Conservation (phyloP, 2,329 filamentous ascomycete genomes). For the Verruconis gallopava region DNA sequence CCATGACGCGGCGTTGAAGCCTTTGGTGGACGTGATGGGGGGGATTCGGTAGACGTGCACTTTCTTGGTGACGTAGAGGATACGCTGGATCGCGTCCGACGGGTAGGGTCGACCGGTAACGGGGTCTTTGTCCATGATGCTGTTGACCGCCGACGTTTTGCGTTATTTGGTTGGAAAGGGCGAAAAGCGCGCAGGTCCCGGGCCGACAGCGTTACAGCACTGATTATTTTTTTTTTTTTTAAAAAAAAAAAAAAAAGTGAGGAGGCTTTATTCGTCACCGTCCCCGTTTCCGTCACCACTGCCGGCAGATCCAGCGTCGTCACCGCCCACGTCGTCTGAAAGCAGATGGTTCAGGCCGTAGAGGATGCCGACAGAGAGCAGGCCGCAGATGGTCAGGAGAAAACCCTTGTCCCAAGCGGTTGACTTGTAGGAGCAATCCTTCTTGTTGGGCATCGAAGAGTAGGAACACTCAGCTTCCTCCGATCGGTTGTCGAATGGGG, state of each 20-base stretch:
- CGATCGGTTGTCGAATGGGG: no score
- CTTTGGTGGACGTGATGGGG: constrained; percentile 62
- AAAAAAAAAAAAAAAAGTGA: no score
- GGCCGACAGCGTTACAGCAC: no score
- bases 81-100: constrained; percentile 66
- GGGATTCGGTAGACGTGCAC: constrained; percentile 85
- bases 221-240: no score
- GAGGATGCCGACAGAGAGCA: constrained; percentile 6
- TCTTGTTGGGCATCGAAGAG: no score
- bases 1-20: constrained; percentile 68
- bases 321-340: neutral
- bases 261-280: constrained; percentile 3
- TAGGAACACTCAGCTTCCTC: no score
- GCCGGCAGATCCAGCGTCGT: constrained; percentile 1
- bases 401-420: constrained; percentile 6
- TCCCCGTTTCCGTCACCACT: neutral
- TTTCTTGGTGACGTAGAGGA: constrained; percentile 61
- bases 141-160: no score
- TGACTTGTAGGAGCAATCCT: no score
- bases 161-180: no score
- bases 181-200: no score
- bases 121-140: constrained; percentile 56
- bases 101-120: constrained; percentile 56
- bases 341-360: neutral
- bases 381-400: constrained; percentile 6